Evolutionary conservation across 768 basidiomycete genomes (phyloP), one percentile per base, ranked within the genome.

Genomic region (Epithele typhae): DNA sequence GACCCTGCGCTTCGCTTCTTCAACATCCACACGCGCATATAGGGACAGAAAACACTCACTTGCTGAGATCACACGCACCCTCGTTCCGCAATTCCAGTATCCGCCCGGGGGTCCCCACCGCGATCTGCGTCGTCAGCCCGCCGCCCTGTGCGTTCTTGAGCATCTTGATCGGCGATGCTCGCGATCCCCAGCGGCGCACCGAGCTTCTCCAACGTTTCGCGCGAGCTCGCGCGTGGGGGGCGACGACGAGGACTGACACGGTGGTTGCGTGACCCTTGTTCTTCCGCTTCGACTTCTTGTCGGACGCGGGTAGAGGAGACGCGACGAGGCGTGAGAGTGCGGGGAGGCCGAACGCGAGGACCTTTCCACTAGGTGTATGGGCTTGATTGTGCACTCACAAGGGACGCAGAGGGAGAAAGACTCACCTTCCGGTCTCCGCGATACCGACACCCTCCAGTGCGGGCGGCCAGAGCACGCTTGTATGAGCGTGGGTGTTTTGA

Each of bases 191-290:
- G 82, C 4, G 81, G 77, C 52, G 78, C 78, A 4, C 91, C 90
- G 5, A 97, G 74, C 3, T 72, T 73, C 4, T 75, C 72, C 33
- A 99, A 73, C 2, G 87, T 86, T 17, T 90, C 86, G 59, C 0
- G 96, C 96, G 18, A 99, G 78, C 68, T 99, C 96, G 34, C 96
- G 86, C 1, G 96, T 99, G n/a, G 0, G 96, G 96, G 1, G 94
- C 90, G 8, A 99, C 72, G 37, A 98, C 85, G 43, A 50, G 61
- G 43, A 58, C 56, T 3, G 77, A 78, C 10, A 84, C 71, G 1
- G 71, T 67, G 18, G 52, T 42, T 7, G 27, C 27, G 14, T 14
- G 7, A 14, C 27, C 27, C 27, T 30, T 30, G 27, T 14, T 14
- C 27, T 30, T 30, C 67, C 51, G 48, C 33, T 48, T 46, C 24